Base-by-base conservation (phyloP, 352 stramenopile species). In the Globisporangium canariense region DNA sequence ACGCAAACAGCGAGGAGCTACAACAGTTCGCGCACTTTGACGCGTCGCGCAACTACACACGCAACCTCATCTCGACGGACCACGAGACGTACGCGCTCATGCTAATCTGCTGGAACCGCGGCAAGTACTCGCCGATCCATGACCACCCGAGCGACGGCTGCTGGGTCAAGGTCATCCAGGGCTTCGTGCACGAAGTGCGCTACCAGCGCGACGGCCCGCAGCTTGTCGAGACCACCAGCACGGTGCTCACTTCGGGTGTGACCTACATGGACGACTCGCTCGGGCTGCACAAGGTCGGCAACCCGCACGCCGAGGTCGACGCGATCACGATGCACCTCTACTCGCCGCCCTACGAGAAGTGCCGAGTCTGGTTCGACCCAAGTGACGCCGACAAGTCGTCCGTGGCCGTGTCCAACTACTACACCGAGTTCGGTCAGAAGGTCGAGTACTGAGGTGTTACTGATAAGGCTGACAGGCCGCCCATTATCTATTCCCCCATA, bases 301-400 rank as follows among this genome's bases (percentile, higher is more conserved):
- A 96, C 66, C 80, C 79, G 20, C 67, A 80, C 49, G 43, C 63
- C 8, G 74, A 89, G 57, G 63, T 78, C n/a, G 80, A 90, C 46
- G 89, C 94, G n/a, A 87, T 98, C 60, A 96, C 94, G 4, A 78
- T 98, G 69, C 94, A 98, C 67, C 66, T 98, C 1, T 98, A 98
- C 67, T 81, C 84, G 38, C 94, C 94, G 61, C 94, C 94, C 45
- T 97, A 97, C 73, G 71, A 94, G 22, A 88, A 91, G 67, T 98
- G 94, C 71, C 84, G 85, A 56, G 75, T 97, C 64, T 97, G 89
- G 89, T 73, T 93, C 57, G 81, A 96, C 64, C 76, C 80, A 18
- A 67, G 69, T 3, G 60, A 91, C 51, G 78, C 82, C 36, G 67
- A 67, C 60, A 86, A 90, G 61, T 77, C 69, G 11, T 90, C 78